Conservation (phyloP, 768 basidiomycete genomes). For the Suillus subalutaceus region DNA sequence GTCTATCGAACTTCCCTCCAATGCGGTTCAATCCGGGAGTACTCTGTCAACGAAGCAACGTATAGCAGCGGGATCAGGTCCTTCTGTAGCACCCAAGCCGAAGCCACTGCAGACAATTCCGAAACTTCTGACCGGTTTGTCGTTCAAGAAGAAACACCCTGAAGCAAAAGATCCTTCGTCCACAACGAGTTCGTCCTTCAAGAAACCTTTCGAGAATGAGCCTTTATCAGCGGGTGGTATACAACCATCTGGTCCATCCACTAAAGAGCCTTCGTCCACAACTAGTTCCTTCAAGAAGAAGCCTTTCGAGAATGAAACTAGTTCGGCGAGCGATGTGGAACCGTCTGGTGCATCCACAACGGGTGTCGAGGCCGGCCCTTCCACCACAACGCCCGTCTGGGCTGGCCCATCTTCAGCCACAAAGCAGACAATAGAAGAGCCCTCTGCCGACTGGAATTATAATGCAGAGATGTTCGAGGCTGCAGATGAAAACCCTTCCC, state of each 20-base stretch:
- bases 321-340: background rate
- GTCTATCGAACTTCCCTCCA: constrained; percentile 25
- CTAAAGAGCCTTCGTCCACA: constrained; percentile 15
- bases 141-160: constrained; percentile 46
- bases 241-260: background rate
- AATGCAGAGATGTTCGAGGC: too few species aligned
- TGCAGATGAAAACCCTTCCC: background rate
- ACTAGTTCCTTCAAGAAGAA: background rate
- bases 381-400: too few species aligned
- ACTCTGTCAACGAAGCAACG: constrained; percentile 56
- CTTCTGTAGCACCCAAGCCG: constrained; percentile 36
- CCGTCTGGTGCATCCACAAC: background rate
- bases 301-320: background rate
- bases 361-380: background rate
- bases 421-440: background rate
- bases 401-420: background rate
- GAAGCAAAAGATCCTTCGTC: constrained; percentile 19
- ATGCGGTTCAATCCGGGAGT: constrained; percentile 32
- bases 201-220: background rate
- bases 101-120: constrained; percentile 34
- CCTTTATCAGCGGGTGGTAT: too few species aligned
- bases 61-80: constrained; percentile 41
- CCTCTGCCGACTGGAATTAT: background rate
- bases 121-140: constrained; percentile 35
- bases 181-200: background rate